These are phyloP conservation scores for Tilletia indica DNA, from an alignment of 1,284 basidiomycete genomes.

Conservation along the genomic window DNA sequence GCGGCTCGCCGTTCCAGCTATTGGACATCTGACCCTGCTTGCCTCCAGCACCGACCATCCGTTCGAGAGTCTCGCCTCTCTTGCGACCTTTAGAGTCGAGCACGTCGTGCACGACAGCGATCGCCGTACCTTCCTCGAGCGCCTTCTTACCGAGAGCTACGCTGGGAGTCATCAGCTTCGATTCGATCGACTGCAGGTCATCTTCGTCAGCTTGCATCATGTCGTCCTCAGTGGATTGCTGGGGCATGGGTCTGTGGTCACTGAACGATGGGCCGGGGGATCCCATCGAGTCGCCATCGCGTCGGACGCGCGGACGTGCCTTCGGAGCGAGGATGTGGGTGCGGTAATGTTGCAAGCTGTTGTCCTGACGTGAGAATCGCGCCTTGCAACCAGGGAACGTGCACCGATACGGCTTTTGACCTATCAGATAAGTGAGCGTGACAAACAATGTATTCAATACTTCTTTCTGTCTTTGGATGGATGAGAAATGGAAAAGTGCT, in stretches of 20 bases:
- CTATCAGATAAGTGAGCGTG: constrained; percentile 14
- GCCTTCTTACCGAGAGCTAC: constrained; percentile 43
- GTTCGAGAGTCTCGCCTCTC: constrained; percentile 42
- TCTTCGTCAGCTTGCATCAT: background rate
- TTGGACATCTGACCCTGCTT: background rate
- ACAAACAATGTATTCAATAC: background rate
- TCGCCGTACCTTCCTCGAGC: constrained; percentile 49
- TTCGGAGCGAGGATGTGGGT: constrained; percentile 45
- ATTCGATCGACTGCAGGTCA: background rate
- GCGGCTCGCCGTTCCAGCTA: constrained; percentile 12
- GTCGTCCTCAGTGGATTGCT: background rate
- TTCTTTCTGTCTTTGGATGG: background rate
- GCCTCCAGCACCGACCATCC: constrained; percentile 34
- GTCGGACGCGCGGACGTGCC: background rate
- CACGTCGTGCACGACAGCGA: constrained; percentile 49
- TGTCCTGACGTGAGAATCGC: constrained; percentile 55
- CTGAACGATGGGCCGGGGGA: background rate
- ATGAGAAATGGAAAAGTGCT: constrained; percentile 53
- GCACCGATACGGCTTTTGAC: constrained; percentile 51
- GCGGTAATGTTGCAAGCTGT: constrained; percentile 54
- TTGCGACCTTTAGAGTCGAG: constrained; percentile 43
- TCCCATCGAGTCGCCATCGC: background rate
- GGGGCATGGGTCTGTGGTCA: background rate
- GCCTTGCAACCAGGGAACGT: constrained; percentile 54
- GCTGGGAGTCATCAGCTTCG: constrained; percentile 36